Conservation (phyloP, 1,284 basidiomycete genomes). For the Ganoderma sinense region DNA sequence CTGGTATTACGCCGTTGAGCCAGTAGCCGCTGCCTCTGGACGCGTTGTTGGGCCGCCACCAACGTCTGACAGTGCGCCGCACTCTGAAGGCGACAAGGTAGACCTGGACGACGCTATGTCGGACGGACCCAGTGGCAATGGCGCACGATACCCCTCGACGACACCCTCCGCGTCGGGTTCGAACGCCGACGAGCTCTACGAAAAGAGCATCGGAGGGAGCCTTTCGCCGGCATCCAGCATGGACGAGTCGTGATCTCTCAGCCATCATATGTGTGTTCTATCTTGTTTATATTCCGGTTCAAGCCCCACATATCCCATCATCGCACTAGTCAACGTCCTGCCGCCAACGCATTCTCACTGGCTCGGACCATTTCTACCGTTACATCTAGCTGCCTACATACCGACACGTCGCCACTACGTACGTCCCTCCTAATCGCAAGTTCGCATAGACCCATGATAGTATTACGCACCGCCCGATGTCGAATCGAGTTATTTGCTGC, state of each 20-base stretch:
- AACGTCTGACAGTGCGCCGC: conserved; percentile 19
- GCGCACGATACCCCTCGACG: conserved; percentile 27
- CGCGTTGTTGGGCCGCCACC: conserved; percentile 17
- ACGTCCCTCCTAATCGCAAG: conserved; percentile 25
- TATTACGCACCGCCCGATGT: conserved; percentile 12
- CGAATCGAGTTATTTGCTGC: conserved; percentile 13
- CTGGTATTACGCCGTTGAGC: conserved; percentile 85
- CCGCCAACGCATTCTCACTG: conserved; percentile 18
- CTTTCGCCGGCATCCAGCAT: conserved; percentile 42
- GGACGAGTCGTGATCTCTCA: conserved; percentile 40
- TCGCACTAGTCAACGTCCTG: conserved; percentile 14
- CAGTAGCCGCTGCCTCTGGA: conserved; percentile 42
- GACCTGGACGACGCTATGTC: conserved; percentile 18
- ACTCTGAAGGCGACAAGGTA: conserved; percentile 23
- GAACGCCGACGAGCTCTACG: conserved; percentile 34
- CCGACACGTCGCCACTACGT: conserved; percentile 13
- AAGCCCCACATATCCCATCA: conserved; percentile 12
- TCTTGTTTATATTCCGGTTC: conserved; percentile 22
- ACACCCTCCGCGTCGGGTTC: conserved; percentile 28
- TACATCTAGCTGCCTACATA: conserved; percentile 13
- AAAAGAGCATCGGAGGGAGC: conserved; percentile 40
- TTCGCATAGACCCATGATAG: conserved; percentile 22
- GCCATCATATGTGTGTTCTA: conserved; percentile 12
- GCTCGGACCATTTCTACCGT: conserved; percentile 17
- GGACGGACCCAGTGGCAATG: conserved; percentile 21